Evolutionary conservation across 2,329 filamentous ascomycete species (phyloP).

Genomic region (Mollisia scopiformis): DNA sequence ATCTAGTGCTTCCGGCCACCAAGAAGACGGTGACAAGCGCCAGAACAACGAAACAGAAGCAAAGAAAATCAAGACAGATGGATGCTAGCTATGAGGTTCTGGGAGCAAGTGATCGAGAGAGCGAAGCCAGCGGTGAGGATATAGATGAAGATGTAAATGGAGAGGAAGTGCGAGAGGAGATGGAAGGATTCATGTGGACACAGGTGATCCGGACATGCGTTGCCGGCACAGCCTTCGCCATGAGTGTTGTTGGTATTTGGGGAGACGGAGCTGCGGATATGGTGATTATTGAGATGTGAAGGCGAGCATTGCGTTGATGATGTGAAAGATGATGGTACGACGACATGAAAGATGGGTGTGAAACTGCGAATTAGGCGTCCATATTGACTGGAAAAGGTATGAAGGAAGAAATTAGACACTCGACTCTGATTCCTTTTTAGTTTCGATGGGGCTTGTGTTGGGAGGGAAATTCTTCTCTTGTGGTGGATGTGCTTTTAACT

Average conservation of each 20-base stretch:
- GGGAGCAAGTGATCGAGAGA: conserved; percentile 45
- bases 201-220: conserved; percentile 58
- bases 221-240: conserved; percentile 58
- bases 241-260: conserved; percentile 69
- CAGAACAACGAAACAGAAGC: conserved; percentile 23
- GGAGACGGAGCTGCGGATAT: conserved; percentile 55
- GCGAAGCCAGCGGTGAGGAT: conserved; percentile 53
- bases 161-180: conserved; percentile 61
- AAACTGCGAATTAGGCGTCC: not conserved
- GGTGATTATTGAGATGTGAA: conserved; percentile 34
- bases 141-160: conserved; percentile 55
- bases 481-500: not conserved
- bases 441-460: conserved; percentile 6
- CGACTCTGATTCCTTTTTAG: conserved; percentile 17
- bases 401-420: conserved; percentile 14
- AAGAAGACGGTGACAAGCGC: conserved; percentile 10
- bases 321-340: not conserved
- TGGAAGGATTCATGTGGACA: conserved; percentile 57
- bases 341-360: not conserved
- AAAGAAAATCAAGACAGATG: conserved; percentile 44
- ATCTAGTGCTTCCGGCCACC: conserved; percentile 27
- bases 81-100: conserved; percentile 76
- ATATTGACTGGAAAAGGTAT: not conserved
- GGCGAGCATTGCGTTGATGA: not conserved
- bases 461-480: not conserved